Evolutionary conservation across 164 flowering plant species (phyloP), one percentile per base, ranked within the genome.

Genomic region (Magnolia sinica): DNA sequence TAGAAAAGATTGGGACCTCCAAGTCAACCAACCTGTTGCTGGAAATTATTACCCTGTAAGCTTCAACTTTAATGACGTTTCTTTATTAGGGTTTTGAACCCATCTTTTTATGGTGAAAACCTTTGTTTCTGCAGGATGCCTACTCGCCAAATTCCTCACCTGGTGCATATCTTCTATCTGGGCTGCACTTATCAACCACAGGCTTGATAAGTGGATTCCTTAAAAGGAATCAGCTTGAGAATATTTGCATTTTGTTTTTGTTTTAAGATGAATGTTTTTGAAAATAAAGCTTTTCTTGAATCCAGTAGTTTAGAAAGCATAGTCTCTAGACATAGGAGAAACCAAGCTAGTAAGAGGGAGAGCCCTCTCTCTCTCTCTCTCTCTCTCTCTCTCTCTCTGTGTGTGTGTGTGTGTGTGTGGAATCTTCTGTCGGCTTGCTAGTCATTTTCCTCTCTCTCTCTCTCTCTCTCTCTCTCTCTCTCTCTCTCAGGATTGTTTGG

Each of bases 21-120:
- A 92, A 87, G 94, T 91, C 72, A 85, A 89, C 83, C 92, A 95
- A 85, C 98, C 92, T 49, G 76, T 88, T 83, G 92, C 99, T 72
- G 99, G 98, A 86, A 95, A 95, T 81, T 95, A 93, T 83, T 95
- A 93, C 80, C 99, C 98, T 3, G 99, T 93, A 88, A 75, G 97
- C 87, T 73, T 24, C 19, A 16, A 14, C 11, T 29, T 13, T 31
- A 68, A 31, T 24, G 19, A 68, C 1, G 37, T 27, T 29, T 68
- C 71, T 68, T 8, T 29, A 29, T 7, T 27, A 19, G 50, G 31
- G 8, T 49, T 13, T 6, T 31, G 13, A 31, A 68, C 2, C 71
- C 3, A 31, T 45, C 16, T 37, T 70, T n/a, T 31, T 69, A 69
- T 29, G 22, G 50, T 50, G 58, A 8, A 37, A 70, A 70, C 45